phyloP scores from a whole-genome alignment of 495 filamentous ascomycete genomes.

The Physcia stellaris region DNA sequence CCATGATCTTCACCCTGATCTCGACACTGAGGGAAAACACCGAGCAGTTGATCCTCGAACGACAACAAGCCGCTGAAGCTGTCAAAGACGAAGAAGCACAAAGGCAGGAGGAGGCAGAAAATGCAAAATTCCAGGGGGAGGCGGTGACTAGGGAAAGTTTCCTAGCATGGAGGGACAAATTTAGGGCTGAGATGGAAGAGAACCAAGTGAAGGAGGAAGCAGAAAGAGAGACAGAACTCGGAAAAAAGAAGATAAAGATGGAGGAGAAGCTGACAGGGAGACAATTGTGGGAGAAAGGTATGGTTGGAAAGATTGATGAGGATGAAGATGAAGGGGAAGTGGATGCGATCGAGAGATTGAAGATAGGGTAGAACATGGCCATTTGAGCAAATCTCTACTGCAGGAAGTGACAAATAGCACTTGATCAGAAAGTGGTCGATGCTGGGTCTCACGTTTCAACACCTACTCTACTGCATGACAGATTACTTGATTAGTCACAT shows the following conservation, averaged over 20 bases:
- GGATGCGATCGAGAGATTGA: no score
- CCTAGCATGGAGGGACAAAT: slow-evolving; percentile 64
- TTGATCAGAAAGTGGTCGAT: no score
- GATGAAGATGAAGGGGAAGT: slow-evolving; percentile 11
- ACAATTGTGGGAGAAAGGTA: slow-evolving; percentile 73
- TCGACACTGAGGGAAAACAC: slow-evolving; percentile 76
- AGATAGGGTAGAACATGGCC: no score
- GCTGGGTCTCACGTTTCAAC: no score
- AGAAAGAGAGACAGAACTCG: slow-evolving; percentile 60
- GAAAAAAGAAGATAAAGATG: slow-evolving; percentile 59
- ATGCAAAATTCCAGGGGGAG: slow-evolving; percentile 90
- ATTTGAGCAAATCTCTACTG: no score
- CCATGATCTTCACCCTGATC: slow-evolving; percentile 93
- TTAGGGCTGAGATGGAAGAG: slow-evolving; percentile 66
- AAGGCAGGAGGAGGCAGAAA: slow-evolving; percentile 79
- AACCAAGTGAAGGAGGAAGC: slow-evolving; percentile 45
- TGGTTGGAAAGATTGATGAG: slow-evolving; percentile 60
- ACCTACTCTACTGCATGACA: no score
- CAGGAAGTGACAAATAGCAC: no score
- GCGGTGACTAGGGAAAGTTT: slow-evolving; percentile 76
- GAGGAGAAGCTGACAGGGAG: slow-evolving; percentile 63
- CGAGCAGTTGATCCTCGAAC: slow-evolving; percentile 61
- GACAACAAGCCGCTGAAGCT: slow-evolving; percentile 46
- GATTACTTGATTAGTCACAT: no score
- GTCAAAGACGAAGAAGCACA: slow-evolving; percentile 50